Conservation (phyloP, 495 filamentous ascomycete species). For the Cairneyella variabilis region DNA sequence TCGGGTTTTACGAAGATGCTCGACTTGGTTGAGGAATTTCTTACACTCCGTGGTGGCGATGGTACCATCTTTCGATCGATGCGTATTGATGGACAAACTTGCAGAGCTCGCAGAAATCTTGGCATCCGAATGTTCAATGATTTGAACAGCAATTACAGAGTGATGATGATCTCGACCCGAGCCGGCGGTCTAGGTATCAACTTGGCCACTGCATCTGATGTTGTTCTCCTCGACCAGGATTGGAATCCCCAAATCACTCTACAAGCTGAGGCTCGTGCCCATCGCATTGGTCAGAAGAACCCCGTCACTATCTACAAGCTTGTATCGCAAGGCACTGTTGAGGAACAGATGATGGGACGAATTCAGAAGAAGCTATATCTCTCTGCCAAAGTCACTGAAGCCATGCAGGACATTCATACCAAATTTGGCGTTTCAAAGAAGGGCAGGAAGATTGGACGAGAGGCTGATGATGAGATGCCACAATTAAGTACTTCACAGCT, state of each 20-base stretch:
- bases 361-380: constrained; percentile 67
- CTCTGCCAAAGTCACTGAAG: constrained; percentile 57
- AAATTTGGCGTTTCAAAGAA: constrained; percentile 30
- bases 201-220: constrained; percentile 53
- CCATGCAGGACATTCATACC: constrained; percentile 50
- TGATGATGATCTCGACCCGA: constrained; percentile 62
- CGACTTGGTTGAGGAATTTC: constrained; percentile 55
- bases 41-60: constrained; percentile 44
- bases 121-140: constrained; percentile 57
- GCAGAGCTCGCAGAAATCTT: constrained; percentile 50
- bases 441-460: constrained; percentile 13
- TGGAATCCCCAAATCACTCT: constrained; percentile 71
- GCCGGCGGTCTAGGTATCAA: constrained; percentile 66
- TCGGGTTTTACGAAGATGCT: constrained; percentile 58
- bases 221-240: constrained; percentile 62
- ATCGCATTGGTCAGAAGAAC: constrained; percentile 86
- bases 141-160: constrained; percentile 38
- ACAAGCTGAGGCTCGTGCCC: constrained; percentile 94
- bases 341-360: constrained; percentile 78
- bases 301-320: constrained; percentile 84
- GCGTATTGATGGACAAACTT: constrained; percentile 56
- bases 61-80: constrained; percentile 44
- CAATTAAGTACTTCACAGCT: constrained; percentile 47
- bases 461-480: constrained; percentile 41
- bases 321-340: constrained; percentile 79